These are phyloP conservation scores for Fusarium neocosmosporiellum DNA, from an alignment of 2,329 filamentous ascomycete species.

Conservation along the genomic window DNA sequence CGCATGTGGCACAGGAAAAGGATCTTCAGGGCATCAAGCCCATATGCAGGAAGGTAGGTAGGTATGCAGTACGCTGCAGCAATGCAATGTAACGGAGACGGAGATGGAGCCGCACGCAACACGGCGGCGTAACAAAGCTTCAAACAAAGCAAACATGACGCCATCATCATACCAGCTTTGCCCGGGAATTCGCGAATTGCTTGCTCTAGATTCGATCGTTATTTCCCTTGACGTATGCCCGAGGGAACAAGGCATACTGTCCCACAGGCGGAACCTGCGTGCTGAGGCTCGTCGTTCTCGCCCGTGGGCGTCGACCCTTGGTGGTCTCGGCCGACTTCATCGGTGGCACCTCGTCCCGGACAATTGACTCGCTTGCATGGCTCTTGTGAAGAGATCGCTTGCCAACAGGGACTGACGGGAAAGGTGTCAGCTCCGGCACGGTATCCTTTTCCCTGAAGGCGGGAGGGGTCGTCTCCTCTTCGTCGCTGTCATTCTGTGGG, in stretches of 20 bases:
- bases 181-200: background rate
- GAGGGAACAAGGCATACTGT: conserved; percentile 60
- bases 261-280: conserved; percentile 56
- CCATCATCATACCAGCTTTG: background rate
- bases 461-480: conserved; percentile 41
- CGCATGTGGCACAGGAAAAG: conserved; percentile 9
- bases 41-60: conserved; percentile 1
- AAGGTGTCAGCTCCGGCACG: conserved; percentile 50
- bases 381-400: conserved; percentile 48
- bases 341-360: conserved; percentile 44
- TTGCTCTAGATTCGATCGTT: conserved; percentile 47
- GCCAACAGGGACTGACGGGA: conserved; percentile 37
- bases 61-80: background rate
- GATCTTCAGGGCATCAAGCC: conserved; percentile 2
- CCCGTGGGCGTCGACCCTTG: conserved; percentile 52
- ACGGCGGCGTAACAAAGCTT: conserved; percentile 7
- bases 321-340: conserved; percentile 46
- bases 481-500: conserved; percentile 32
- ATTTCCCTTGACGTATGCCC: conserved; percentile 46
- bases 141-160: conserved; percentile 18
- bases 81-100: conserved; percentile 1
- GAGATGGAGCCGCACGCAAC: conserved; percentile 14
- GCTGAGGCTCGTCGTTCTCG: conserved; percentile 60
- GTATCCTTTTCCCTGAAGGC: conserved; percentile 47
- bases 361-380: conserved; percentile 52